phyloP scores from a whole-genome alignment of 306 rosid species.

The Fagus sylvatica region DNA sequence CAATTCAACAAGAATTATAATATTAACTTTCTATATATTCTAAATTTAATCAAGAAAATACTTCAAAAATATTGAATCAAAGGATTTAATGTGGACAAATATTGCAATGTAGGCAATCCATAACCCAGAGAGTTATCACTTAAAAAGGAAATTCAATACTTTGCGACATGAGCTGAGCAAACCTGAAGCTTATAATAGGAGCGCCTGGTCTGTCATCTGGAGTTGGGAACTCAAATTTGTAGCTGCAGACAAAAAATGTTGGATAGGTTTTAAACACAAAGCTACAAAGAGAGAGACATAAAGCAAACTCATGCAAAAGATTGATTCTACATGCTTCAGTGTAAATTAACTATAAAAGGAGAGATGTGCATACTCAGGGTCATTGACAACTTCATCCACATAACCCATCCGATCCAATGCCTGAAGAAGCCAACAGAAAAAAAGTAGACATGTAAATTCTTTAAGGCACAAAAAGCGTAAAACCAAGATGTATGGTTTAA shows the following conservation, averaged over 20 bases:
- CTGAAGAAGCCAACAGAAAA: slow-evolving; percentile 39
- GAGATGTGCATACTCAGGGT: slow-evolving; percentile 81
- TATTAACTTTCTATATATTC: not conserved
- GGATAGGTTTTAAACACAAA: slow-evolving; percentile 24
- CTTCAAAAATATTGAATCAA: not conserved
- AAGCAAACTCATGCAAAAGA: not conserved
- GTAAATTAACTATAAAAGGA: slow-evolving; percentile 18
- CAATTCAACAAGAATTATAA: not conserved
- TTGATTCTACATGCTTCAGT: slow-evolving; percentile 13
- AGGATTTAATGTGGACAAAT: not conserved
- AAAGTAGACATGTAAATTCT: not conserved
- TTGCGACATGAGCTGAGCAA: slow-evolving; percentile 4
- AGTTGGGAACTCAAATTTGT: slow-evolving; percentile 98
- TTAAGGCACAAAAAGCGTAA: slow-evolving; percentile 17
- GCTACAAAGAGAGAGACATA: slow-evolving; percentile 16
- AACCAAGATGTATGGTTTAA: slow-evolving; percentile 19
- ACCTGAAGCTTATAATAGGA: slow-evolving; percentile 99
- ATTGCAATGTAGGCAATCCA: not conserved
- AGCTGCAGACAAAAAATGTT: slow-evolving; percentile 56
- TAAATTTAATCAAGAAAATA: not conserved
- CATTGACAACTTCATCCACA: slow-evolving; percentile 90
- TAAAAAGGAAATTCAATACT: not conserved
- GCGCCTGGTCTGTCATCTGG: slow-evolving; percentile 99
- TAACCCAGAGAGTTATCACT: not conserved
- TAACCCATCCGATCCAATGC: slow-evolving; percentile 91